Evolutionary conservation across 257 asterid species (phyloP), one percentile per base, ranked within the genome.

Genomic region (Cruciata laevipes): DNA sequence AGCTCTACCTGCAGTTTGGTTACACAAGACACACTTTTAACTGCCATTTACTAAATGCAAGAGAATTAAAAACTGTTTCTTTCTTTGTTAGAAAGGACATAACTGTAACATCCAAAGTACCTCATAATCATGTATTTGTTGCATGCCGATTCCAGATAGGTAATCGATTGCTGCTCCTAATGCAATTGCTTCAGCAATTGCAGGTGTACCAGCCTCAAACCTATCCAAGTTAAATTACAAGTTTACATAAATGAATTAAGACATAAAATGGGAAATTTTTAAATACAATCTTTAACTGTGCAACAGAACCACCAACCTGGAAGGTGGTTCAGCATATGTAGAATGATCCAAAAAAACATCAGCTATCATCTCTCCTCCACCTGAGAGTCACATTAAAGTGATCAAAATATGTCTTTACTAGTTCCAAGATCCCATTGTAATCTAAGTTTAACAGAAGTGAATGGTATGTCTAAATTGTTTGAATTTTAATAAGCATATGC

Each of bases 341-440:
- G 99, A 90, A 83, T 94, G 86, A 78, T 90, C 95, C 79, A 90
- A 75, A 83, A 63, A 86, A 44, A 90, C 99, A 67, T 94, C 99
- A 10, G 96, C 79, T 76, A 94, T 94, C 97, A 90, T 94, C 85
- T 94, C 99, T 72, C 99, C 99, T 33, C 99, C 99, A 77, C 96
- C 99, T 93, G 76, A 57, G 68, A 62, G 69, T 69, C 74, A 71
- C 71, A 51, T 42, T 53, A 79, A 62, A 61, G 64, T 52, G 7
- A 66, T 61, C 24, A 25, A 12, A 20, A 66, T 9, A 11, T 9
- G 42, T 30, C 13, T n/a, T 32, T 12, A 23, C 23, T 3, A 37
- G 16, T 24, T 30, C 20, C 51, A 40, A 10, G 32, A 11, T 23
- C 51, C 51, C 14, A n/a, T 23, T 32, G 35, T 53, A 53, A 14